Evolutionary conservation across 768 basidiomycete species (phyloP), one percentile per base, ranked within the genome.

Genomic region (Macrolepiota albuminosa): DNA sequence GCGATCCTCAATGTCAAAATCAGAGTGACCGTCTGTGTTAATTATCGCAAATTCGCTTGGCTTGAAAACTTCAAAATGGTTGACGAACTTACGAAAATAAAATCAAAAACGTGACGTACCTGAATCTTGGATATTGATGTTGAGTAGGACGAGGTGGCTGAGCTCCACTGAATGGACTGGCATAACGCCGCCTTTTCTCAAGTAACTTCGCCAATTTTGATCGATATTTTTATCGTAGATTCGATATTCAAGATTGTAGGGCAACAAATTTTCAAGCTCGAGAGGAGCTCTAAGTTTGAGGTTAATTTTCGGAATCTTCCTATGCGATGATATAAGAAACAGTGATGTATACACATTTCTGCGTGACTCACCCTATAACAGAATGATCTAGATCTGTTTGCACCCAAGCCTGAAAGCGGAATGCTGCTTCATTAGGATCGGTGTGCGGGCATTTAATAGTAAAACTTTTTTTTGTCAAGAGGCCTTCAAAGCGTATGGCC

Each of bases 41-140:
- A 99, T 95, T 72, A 99, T 98, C 3, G 94, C 89, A 66, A 97
- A 99, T 60, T 98, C 95, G 70, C 95, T 96, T 16, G 93, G 89
- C 67, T 89, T 90, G 77, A 95, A 93, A 14, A 85, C 94, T 96
- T 65, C 45, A 45, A 31, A 53, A 49, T 49, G 34, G 45, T 39
- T 24, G 48, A 31, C 10, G n/a, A 1, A 37, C 16, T 42, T 39
- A 26, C 33, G 51, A 14, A 11, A 24, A 11, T n/a, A 21, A 39
- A 54, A 10, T 50, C 9, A 3, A 21, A 53, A 24, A 42, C 1
- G 16, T 59, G 11, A 51, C 80, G 66, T 65, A 94, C 96, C 86
- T 51, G 93, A 91, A 65, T 98, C 96, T 73, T 98, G 89, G 1
- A 97, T 79, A 56, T 88, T 80, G n/a, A 98, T 81, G 65, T 93